Evolutionary conservation across 768 basidiomycete species (phyloP).

Genomic region (Clitopilus hobsonii): DNA sequence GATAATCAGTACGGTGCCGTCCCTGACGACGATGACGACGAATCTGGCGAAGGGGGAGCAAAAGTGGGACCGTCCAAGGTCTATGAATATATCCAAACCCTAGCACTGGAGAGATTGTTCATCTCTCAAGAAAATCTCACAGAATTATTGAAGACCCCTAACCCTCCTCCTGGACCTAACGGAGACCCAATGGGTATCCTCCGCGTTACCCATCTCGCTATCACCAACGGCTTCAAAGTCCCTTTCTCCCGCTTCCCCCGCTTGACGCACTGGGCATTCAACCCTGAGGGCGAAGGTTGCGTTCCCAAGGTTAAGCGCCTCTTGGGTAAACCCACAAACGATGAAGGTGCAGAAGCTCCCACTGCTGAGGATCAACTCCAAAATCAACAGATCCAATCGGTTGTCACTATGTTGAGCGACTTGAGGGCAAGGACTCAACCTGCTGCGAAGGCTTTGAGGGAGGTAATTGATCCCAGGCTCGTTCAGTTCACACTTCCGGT

Average conservation of each 20-base stretch:
- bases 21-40: conserved; percentile 2
- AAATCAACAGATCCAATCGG: conserved; percentile 5
- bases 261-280: conserved; percentile 4
- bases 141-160: background rate
- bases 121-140: background rate
- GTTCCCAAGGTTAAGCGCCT: background rate
- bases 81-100: conserved; percentile 1
- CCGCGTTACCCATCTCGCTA: background rate
- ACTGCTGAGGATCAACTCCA: conserved; percentile 2
- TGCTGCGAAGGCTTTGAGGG: conserved; percentile 3
- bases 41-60: background rate
- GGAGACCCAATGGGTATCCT: background rate
- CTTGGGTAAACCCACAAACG: background rate
- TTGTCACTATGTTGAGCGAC: conserved; percentile 12
- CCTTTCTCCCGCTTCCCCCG: background rate
- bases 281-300: conserved; percentile 4
- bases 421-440: conserved; percentile 1
- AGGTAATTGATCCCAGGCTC: conserved; percentile 9
- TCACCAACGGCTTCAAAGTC: background rate
- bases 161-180: background rate
- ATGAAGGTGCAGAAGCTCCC: conserved; percentile 1
- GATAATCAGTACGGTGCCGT: background rate
- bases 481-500: conserved; percentile 13
- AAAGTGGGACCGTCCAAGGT: background rate
- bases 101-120: conserved; percentile 3